These are phyloP conservation scores for Beauveria sp. DNA, from an alignment of 2,329 filamentous ascomycete genomes.

Conservation along the genomic window DNA sequence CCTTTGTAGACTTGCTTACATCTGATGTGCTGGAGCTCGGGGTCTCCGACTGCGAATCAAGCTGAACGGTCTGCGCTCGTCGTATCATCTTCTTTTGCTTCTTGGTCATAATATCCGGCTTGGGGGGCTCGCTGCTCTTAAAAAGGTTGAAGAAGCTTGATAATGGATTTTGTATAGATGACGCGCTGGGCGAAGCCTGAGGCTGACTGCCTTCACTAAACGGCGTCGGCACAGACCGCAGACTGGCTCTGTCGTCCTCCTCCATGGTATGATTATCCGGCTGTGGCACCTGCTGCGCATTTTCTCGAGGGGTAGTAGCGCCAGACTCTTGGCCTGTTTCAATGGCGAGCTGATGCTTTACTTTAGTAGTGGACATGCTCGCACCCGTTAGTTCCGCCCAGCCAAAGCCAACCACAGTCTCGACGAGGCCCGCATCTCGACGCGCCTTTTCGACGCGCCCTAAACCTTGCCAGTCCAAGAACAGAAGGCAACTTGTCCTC, in stretches of 20 bases:
- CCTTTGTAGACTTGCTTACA: slow-evolving; percentile 23
- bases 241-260: slow-evolving; percentile 57
- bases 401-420: slow-evolving; percentile 87
- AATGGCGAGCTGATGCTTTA: slow-evolving; percentile 33
- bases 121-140: slow-evolving; percentile 47
- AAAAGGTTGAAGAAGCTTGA: slow-evolving; percentile 68
- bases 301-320: slow-evolving; percentile 28
- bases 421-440: slow-evolving; percentile 83
- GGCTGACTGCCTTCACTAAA: slow-evolving; percentile 18
- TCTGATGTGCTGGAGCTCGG: slow-evolving; percentile 14
- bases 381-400: slow-evolving; percentile 84
- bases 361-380: slow-evolving; percentile 44
- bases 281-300: slow-evolving; percentile 58
- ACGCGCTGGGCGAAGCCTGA: slow-evolving; percentile 16
- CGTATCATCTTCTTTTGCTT: slow-evolving; percentile 67
- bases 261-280: slow-evolving; percentile 57
- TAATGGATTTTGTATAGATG: slow-evolving; percentile 43
- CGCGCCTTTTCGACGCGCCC: slow-evolving; percentile 91
- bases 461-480: slow-evolving; percentile 92
- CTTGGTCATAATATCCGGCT: slow-evolving; percentile 40
- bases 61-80: slow-evolving; percentile 65
- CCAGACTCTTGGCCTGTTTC: slow-evolving; percentile 27
- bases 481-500: slow-evolving; percentile 90
- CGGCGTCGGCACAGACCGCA: slow-evolving; percentile 36
- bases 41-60: slow-evolving; percentile 24